phyloP scores from a whole-genome alignment of 257 asterid species.

The Craterostigma plantagineum region DNA sequence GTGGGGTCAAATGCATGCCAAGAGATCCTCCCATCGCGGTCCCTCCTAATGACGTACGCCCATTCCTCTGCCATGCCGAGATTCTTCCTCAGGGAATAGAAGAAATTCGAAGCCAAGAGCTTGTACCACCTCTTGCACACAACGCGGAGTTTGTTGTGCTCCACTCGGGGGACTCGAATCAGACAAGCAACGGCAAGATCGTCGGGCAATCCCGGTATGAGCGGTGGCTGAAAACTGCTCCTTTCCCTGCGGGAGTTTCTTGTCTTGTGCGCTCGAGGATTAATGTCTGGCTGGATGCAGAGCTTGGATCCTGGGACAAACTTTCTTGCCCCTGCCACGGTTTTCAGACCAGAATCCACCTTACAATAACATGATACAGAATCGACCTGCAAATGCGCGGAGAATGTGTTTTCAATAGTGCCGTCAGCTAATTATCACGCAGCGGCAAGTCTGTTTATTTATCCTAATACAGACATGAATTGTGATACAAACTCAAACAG shows the following conservation, averaged over 20 bases:
- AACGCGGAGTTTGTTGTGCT: constrained; percentile 38
- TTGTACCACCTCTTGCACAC: constrained; percentile 53
- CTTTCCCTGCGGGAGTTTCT: constrained; percentile 35
- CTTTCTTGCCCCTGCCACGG: constrained; percentile 45
- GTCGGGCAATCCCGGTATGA: constrained; percentile 45
- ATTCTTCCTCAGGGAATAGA: constrained; percentile 35
- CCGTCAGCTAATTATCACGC: not conserved
- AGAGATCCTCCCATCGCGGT: constrained; percentile 36
- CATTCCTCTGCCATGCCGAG: constrained; percentile 57
- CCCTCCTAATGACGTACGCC: constrained; percentile 38
- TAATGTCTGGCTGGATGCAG: constrained; percentile 42
- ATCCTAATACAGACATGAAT: constrained; percentile 1
- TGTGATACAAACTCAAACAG: not conserved
- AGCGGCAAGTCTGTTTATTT: too few relatives aligned
- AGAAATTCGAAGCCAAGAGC: constrained; percentile 37
- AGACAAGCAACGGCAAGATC: constrained; percentile 56
- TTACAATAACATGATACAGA: constrained; percentile 55
- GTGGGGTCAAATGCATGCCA: constrained; percentile 55
- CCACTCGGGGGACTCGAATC: constrained; percentile 42
- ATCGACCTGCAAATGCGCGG: constrained; percentile 36
- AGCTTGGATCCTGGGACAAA: constrained; percentile 48
- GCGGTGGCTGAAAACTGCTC: constrained; percentile 42
- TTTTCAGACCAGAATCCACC: constrained; percentile 41
- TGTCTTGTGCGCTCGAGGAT: constrained; percentile 37
- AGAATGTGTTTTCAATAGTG: constrained; percentile 6